A percentile compares a stretch with the other conserved stretches of the same genome.
These are phyloP conservation scores for Rugiboletus extremiorientalis DNA, from an alignment of 1,284 basidiomycete genomes.

Conservation along the genomic window DNA sequence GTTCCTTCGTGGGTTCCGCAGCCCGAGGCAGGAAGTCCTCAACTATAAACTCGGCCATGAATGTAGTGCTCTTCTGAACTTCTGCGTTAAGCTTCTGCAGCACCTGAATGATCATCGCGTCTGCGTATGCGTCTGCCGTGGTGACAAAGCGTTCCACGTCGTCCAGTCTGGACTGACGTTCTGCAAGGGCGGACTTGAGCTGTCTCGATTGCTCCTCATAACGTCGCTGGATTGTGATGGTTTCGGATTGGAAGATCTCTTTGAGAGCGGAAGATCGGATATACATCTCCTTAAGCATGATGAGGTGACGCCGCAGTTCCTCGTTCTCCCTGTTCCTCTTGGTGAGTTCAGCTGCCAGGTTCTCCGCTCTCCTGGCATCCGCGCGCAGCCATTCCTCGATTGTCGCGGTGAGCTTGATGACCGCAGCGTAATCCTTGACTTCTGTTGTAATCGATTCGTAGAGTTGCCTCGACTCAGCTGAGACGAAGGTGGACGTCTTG, in stretches of 20 bases:
- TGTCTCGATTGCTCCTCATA: background rate
- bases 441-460: background rate
- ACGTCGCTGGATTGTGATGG: background rate
- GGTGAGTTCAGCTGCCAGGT: background rate
- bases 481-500: background rate
- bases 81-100: constrained; percentile 11
- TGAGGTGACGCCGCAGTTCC: background rate
- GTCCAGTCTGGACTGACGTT: background rate
- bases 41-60: constrained; percentile 6
- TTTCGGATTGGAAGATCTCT: constrained; percentile 10
- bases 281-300: constrained; percentile 11
- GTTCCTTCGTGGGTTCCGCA: background rate
- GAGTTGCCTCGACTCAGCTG: background rate
- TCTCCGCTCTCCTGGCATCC: constrained; percentile 10
- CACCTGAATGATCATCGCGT: constrained; percentile 1
- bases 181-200: background rate
- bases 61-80: constrained; percentile 7
- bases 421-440: constrained; percentile 1
- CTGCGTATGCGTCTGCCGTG: constrained; percentile 4
- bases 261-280: constrained; percentile 8
- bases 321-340: constrained; percentile 10
- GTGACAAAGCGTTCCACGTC: constrained; percentile 3
- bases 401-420: constrained; percentile 8
- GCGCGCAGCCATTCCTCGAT: constrained; percentile 11
- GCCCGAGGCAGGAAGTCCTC: background rate